Evolutionary conservation across 352 stramenopile species (phyloP), one percentile per base, ranked within the genome.

Genomic region (Globisporangium paddicum): DNA sequence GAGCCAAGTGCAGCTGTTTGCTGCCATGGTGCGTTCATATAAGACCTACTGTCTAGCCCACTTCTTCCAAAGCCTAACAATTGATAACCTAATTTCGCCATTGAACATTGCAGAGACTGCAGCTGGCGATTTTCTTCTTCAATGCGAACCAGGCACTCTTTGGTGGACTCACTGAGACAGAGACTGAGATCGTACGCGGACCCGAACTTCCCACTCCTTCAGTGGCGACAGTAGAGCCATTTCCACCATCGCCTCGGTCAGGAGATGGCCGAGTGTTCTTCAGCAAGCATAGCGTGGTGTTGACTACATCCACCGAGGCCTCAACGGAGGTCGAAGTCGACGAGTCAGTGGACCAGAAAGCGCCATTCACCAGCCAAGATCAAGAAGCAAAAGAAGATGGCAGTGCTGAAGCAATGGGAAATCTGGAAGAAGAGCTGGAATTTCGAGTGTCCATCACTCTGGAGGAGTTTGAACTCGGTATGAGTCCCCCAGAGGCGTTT

Each of bases 51-150:
- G 35, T 19, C 10, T 38, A 13, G 5, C 16, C 16, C 8, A 18
- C 5, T 38, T 3, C 34, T 38, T 18, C 8, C 34, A 18, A 13
- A 38, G 8, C 34, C 13, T 38, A 13, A n/a, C n/a, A 2, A 16
- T 11, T 38, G 34, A 41, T 5, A 19, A 18, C n/a, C 35, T 41
- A 16, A 5, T 19, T n/a, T 41, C 14, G 4, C 30, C 13, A 40
- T 5, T 55, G 21, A 25, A 19, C 37, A 49, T n/a, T n/a, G n/a
- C 41, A 89, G 79, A 71, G 80, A 3, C 63, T 93, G 28, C 84
- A 91, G 66, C 71, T 83, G 10, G 72, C 81, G 30, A 84, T 82
- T 23, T 91, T 93, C 66, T 93, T 91, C 60, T 79, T 68, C 40
- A 75, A 89, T 52, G 70, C 76, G 8, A 84, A 86, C 55, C 63